Evolutionary conservation across 225 moss, liverwort and hornwort genomes (phyloP).

Genomic region (Marchantia paleacea): DNA sequence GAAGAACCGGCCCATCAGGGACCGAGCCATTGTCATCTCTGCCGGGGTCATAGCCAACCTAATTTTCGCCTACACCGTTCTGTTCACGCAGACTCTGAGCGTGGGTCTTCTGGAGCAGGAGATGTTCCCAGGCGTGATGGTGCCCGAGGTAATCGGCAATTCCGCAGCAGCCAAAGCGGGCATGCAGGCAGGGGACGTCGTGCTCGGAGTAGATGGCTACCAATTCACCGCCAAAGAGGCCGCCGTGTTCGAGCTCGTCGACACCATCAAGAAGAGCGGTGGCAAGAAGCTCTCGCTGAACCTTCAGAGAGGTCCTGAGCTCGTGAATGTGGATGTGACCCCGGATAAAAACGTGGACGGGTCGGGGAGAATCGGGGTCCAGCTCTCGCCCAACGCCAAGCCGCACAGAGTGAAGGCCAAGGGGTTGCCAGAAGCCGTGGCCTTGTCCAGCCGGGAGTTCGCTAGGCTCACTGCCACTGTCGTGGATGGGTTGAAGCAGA

Average conservation of each 20-base stretch:
- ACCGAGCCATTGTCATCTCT: slow-evolving; percentile 82
- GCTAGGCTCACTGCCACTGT: slow-evolving; percentile 54
- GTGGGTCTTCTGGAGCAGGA: slow-evolving; percentile 89
- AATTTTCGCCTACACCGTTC: slow-evolving; percentile 74
- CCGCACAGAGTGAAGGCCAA: slow-evolving; percentile 70
- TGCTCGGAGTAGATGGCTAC: slow-evolving; percentile 63
- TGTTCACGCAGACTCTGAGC: slow-evolving; percentile 70
- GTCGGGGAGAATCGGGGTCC: slow-evolving; percentile 89
- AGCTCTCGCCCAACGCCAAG: slow-evolving; percentile 75
- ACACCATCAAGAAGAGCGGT: slow-evolving; percentile 74
- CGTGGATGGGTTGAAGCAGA: slow-evolving; percentile 67
- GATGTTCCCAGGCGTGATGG: slow-evolving; percentile 73
- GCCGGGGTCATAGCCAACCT: slow-evolving; percentile 91
- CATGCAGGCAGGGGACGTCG: slow-evolving; percentile 69
- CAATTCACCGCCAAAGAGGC: slow-evolving; percentile 54
- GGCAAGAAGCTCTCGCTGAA: slow-evolving; percentile 50
- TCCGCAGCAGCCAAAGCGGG: slow-evolving; percentile 81
- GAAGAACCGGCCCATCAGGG: slow-evolving; percentile 76
- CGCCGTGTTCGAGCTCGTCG: slow-evolving; percentile 79
- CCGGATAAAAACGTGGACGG: slow-evolving; percentile 74
- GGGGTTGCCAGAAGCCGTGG: slow-evolving; percentile 53
- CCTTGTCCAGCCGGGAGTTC: slow-evolving; percentile 59
- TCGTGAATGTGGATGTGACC: slow-evolving; percentile 53
- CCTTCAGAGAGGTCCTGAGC: slow-evolving; percentile 48
- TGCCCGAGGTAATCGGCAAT: slow-evolving; percentile 74